Evolutionary conservation across 129 eudicot species (phyloP).

Genomic region (Flaveria linearis): DNA sequence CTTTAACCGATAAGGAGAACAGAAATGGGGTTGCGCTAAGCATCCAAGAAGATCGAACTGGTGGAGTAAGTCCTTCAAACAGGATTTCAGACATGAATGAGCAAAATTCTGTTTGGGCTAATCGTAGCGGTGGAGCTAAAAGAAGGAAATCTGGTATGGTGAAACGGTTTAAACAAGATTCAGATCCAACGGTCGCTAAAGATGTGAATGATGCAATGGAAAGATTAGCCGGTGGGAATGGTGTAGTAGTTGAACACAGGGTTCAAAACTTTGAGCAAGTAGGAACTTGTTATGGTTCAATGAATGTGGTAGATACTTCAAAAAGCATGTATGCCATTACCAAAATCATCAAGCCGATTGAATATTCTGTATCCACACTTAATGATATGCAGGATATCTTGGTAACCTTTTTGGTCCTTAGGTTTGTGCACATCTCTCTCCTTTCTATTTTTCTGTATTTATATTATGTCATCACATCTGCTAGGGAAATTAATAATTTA

Average conservation of each 20-base stretch:
- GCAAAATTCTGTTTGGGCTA: conserved; percentile 40
- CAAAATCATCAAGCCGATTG: conserved; percentile 66
- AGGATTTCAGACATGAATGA: conserved; percentile 42
- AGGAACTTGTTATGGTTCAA: conserved; percentile 33
- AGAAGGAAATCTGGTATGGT: conserved; percentile 78
- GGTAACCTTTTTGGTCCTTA: conserved; percentile 68
- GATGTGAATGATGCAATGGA: conserved; percentile 36
- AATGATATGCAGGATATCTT: conserved; percentile 54
- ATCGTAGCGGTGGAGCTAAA: conserved; percentile 58
- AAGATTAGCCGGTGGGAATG: conserved; percentile 28
- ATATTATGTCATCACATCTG: background rate
- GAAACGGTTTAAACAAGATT: conserved; percentile 64
- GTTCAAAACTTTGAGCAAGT: conserved; percentile 39
- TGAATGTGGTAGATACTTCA: conserved; percentile 38
- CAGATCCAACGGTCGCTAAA: conserved; percentile 19
- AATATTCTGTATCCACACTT: conserved; percentile 54
- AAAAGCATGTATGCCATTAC: conserved; percentile 55
- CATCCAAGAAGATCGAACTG: conserved; percentile 35
- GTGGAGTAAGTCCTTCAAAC: conserved; percentile 37
- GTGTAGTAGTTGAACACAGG: conserved; percentile 36
- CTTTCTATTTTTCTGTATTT: background rate
- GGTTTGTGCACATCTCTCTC: conserved; percentile 53
- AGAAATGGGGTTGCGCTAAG: conserved; percentile 15
- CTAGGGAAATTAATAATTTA: background rate
- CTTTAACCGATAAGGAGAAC: conserved; percentile 27